Evolutionary conservation across 2,329 filamentous ascomycete species (phyloP), one percentile per base, ranked within the genome.

Genomic region (Aurifilum marmelostoma): DNA sequence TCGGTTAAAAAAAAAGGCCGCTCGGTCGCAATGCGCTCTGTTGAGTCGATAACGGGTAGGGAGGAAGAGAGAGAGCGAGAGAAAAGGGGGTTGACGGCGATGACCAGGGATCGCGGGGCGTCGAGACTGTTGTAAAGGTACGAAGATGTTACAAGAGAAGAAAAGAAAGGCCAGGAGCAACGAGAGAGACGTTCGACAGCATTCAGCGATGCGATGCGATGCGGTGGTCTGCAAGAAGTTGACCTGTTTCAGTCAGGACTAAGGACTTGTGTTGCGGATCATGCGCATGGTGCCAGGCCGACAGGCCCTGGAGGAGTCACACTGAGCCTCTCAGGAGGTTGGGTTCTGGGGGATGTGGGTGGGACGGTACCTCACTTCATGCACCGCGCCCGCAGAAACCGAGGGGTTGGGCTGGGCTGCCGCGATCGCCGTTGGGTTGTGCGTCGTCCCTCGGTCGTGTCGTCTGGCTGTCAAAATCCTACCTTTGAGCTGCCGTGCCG

Each of bases 221-320:
- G 47, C 29, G 24, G 41, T 69, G 52, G 50, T 64, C 65, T 21
- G 56, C 29, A 21, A 37, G 21, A 50, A 27, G 69, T 29, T 64
- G 63, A 54, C 65, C 65, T 69, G 69, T 71, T 67, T 71, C 69
- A 69, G 69, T 71, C 67, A 69, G 65, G 65, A 58, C 66, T 64
- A 58, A 66, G 52, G 47, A 56, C 43, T 69, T 63, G 63, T 66
- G 41, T 66, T 61, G 56, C 63, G 58, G 69, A 67, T 69, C 65
- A 71, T 70, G 70, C 68, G 67, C 65, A 60, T 50, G 34, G 47
- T n/a, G 34, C 21, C 29, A 58, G 32, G 37, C 54, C 37, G 11
- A 43, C 59, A 66, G 43, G 63, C 39, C 58, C 43, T 62, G 59
- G 24, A 27, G 56, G 56, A 60, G 56, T 60, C 29, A 37, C 34